phyloP scores from a whole-genome alignment of 768 basidiomycete genomes.

The Amanita muscaria region DNA sequence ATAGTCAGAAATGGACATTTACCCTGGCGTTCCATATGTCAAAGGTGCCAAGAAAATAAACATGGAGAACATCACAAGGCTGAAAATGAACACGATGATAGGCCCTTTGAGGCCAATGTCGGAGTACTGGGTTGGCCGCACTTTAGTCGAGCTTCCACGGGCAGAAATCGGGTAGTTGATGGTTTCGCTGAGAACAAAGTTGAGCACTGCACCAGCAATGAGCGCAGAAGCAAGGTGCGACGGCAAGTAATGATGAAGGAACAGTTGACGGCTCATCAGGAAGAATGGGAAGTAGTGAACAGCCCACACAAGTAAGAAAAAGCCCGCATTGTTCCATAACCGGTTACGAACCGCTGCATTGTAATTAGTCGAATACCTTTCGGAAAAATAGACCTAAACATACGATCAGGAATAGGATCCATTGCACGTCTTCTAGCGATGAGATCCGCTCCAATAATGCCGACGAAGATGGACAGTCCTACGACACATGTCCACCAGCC shows the following conservation, averaged over 20 bases:
- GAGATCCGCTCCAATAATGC: slow-evolving; percentile 84
- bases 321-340: slow-evolving; percentile 90
- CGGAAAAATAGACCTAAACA: slow-evolving; percentile 24
- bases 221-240: slow-evolving; percentile 91
- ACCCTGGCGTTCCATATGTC: slow-evolving; percentile 97
- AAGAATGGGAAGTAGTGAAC: slow-evolving; percentile 97
- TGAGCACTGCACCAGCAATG: slow-evolving; percentile 86
- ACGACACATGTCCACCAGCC: slow-evolving; percentile 94
- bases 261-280: slow-evolving; percentile 93
- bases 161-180: slow-evolving; percentile 88
- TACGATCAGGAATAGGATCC: slow-evolving; percentile 82
- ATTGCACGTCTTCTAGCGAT: slow-evolving; percentile 79
- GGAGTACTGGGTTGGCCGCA: slow-evolving; percentile 48
- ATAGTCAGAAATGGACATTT: slow-evolving; percentile 22
- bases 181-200: slow-evolving; percentile 82
- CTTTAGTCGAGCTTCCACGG: slow-evolving; percentile 56
- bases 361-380: neutral
- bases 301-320: slow-evolving; percentile 92
- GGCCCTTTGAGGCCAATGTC: slow-evolving; percentile 78
- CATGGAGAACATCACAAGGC: slow-evolving; percentile 50
- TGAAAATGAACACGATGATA: slow-evolving; percentile 47
- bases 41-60: slow-evolving; percentile 78
- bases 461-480: slow-evolving; percentile 79
- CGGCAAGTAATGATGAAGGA: slow-evolving; percentile 96
- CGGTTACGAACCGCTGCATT: slow-evolving; percentile 80